Conservation (phyloP, 1,284 basidiomycete species). For the Marasmius oreades region DNA sequence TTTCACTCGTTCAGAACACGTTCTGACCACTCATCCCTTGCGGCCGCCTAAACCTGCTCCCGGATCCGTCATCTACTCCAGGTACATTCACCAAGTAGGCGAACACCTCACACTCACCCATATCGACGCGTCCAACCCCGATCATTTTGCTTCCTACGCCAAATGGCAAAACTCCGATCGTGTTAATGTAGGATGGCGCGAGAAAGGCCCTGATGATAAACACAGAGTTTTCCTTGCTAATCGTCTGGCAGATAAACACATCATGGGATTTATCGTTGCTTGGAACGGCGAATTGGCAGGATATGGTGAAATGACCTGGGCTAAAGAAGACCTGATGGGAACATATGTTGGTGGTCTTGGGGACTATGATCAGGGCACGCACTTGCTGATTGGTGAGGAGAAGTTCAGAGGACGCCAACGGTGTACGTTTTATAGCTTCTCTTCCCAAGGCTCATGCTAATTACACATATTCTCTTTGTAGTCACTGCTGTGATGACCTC, state of each 20-base stretch:
- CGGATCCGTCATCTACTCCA: constrained; percentile 14
- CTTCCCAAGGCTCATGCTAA: background rate
- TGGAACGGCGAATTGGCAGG: constrained; percentile 17
- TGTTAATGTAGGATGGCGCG: constrained; percentile 18
- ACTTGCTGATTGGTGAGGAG: constrained; percentile 18
- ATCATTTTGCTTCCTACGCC: constrained; percentile 15
- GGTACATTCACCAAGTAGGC: constrained; percentile 14
- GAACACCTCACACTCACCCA: constrained; percentile 16
- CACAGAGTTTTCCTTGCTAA: constrained; percentile 14
- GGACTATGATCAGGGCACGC: constrained; percentile 18
- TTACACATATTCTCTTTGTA: constrained; percentile 1
- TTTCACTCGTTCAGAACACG: constrained; percentile 17
- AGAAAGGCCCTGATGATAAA: constrained; percentile 16
- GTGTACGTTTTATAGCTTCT: constrained; percentile 9
- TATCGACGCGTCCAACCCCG: constrained; percentile 16
- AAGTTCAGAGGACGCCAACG: constrained; percentile 16
- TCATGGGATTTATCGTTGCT: constrained; percentile 14
- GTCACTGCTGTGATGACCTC: constrained; percentile 19
- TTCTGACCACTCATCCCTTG: constrained; percentile 17
- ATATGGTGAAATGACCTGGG: constrained; percentile 18
- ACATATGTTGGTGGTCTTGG: constrained; percentile 18
- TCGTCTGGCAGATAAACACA: constrained; percentile 15
- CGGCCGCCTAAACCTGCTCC: constrained; percentile 18
- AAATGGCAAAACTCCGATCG: constrained; percentile 18
- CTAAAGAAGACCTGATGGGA: constrained; percentile 18